A percentile compares a stretch with the other conserved stretches of the same genome.
These are phyloP conservation scores for Magnusiomyces suaveolens DNA, from an alignment of 1,139 yeast species.

Conservation along the genomic window DNA sequence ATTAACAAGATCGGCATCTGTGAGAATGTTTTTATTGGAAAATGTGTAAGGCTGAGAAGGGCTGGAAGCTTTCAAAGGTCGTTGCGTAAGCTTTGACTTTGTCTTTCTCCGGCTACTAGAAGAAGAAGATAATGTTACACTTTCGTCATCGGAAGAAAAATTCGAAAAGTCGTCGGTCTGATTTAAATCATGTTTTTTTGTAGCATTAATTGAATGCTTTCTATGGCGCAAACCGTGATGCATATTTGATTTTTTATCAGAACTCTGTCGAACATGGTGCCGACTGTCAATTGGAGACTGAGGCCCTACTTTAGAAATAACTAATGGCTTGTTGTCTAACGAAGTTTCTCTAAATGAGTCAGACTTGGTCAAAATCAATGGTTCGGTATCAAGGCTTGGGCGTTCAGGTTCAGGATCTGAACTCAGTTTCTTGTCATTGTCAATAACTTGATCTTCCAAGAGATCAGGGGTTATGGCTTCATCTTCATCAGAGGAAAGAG, in stretches of 20 bases:
- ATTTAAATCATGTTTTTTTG: background rate
- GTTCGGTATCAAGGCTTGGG: background rate
- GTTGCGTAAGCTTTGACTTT: background rate
- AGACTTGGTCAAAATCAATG: background rate
- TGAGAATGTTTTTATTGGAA: background rate
- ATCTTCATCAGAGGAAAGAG: background rate
- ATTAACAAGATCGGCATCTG: background rate
- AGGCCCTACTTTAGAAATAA: background rate
- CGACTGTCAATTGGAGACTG: background rate
- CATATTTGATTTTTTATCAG: background rate
- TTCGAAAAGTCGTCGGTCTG: background rate
- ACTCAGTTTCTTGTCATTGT: background rate
- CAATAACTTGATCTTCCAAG: background rate
- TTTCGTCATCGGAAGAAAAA: constrained; percentile 1
- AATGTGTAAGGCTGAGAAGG: background rate
- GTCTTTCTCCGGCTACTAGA: background rate
- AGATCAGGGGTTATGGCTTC: background rate
- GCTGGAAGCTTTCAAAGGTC: too few relatives aligned
- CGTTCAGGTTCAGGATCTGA: background rate
- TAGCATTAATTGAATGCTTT: background rate
- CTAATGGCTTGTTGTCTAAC: background rate
- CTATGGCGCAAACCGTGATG: background rate
- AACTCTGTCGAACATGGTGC: background rate
- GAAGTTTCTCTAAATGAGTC: background rate
- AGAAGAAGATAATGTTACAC: background rate